Evolutionary conservation across 306 rosid genomes (phyloP).

Genomic region (Pterocarpus macrocarpus): DNA sequence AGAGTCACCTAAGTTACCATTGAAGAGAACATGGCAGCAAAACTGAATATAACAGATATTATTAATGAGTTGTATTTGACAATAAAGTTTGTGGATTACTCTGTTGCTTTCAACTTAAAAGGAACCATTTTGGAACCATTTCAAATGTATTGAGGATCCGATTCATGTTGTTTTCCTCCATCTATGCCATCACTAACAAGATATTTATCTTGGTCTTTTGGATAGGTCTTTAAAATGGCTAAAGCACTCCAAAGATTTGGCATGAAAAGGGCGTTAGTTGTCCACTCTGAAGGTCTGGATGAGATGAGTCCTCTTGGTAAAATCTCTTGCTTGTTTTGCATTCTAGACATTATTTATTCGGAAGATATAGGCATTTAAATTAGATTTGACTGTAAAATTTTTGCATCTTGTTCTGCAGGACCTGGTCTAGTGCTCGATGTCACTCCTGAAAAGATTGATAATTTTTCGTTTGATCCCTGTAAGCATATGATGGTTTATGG

Average conservation of each 20-base stretch:
- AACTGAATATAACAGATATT: slow-evolving; percentile 30
- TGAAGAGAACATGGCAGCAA: background rate
- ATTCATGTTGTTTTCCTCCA: slow-evolving; percentile 24
- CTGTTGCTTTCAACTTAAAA: slow-evolving; percentile 5
- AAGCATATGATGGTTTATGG: slow-evolving; percentile 53
- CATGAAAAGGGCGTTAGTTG: slow-evolving; percentile 93
- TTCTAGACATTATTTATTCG: slow-evolving; percentile 26
- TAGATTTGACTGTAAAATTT: slow-evolving; percentile 12
- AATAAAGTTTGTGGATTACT: slow-evolving; percentile 14
- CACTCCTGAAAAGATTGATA: slow-evolving; percentile 73
- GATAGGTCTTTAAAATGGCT: slow-evolving; percentile 90
- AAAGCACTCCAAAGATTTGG: slow-evolving; percentile 80
- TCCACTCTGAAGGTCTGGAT: slow-evolving; percentile 94
- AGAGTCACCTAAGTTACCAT: background rate
- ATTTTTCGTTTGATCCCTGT: slow-evolving; percentile 89
- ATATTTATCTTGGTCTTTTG: slow-evolving; percentile 40
- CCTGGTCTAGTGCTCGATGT: slow-evolving; percentile 89
- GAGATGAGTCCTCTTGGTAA: slow-evolving; percentile 98
- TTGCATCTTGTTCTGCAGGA: slow-evolving; percentile 60
- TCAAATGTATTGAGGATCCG: background rate
- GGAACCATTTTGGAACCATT: too few species aligned
- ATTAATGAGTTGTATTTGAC: background rate
- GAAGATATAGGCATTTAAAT: slow-evolving; percentile 20
- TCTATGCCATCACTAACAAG: slow-evolving; percentile 22
- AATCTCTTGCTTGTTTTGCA: slow-evolving; percentile 35